Evolutionary conservation across 768 basidiomycete genomes (phyloP).

Genomic region (Lactifluus piperatus): DNA sequence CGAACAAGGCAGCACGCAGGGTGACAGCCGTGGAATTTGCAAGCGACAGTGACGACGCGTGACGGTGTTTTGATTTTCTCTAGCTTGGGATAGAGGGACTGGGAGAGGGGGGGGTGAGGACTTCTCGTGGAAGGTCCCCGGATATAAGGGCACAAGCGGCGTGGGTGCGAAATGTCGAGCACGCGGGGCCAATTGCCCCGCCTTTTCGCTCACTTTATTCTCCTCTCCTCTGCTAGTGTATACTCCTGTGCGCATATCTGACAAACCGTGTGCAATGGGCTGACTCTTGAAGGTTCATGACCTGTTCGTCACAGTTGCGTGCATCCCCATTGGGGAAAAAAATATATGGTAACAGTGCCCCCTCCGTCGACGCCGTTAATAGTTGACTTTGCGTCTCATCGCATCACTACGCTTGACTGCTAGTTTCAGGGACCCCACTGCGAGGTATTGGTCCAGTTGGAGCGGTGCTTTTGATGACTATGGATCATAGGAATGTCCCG

Average conservation of each 20-base stretch:
- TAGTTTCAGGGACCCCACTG: too few relatives aligned
- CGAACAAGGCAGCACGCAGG: constrained; percentile 12
- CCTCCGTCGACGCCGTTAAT: too few relatives aligned
- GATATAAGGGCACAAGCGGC: not conserved
- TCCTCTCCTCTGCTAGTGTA: not conserved
- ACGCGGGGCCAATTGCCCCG: not conserved
- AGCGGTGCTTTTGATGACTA: too few relatives aligned
- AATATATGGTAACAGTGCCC: too few relatives aligned
- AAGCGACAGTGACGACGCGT: constrained; percentile 10
- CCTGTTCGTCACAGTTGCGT: not conserved
- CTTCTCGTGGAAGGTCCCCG: too few relatives aligned
- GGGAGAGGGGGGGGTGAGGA: too few relatives aligned
- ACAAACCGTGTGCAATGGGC: not conserved
- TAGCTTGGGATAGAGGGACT: too few relatives aligned
- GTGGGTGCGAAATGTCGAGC: not conserved
- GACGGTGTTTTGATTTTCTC: not conserved
- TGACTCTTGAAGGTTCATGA: not conserved
- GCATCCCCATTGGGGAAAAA: too few relatives aligned
- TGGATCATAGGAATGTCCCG: too few relatives aligned
- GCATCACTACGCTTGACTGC: too few relatives aligned
- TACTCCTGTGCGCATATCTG: not conserved
- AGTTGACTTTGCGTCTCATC: too few relatives aligned
- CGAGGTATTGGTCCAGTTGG: too few relatives aligned
- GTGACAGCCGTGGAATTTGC: constrained; percentile 11
- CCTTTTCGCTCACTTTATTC: not conserved